These are phyloP conservation scores for Mycena polygramma DNA, from an alignment of 768 basidiomycete species.

Conservation along the genomic window DNA sequence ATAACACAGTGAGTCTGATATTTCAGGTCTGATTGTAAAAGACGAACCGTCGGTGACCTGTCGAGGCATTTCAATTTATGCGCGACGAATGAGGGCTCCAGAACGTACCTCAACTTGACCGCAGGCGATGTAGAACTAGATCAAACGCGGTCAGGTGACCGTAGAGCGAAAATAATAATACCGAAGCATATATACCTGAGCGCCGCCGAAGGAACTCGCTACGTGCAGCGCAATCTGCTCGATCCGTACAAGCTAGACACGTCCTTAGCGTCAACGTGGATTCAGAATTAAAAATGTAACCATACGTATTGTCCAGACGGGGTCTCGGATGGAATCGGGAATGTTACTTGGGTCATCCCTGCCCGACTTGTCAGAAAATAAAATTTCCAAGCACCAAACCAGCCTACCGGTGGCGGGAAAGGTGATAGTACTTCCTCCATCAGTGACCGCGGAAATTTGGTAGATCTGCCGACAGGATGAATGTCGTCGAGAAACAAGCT, in stretches of 20 bases:
- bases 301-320: conserved; percentile 45
- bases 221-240: conserved; percentile 48
- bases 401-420: conserved; percentile 40
- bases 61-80: neutral
- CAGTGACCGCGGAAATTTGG: conserved; percentile 49
- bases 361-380: neutral
- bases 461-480: conserved; percentile 28
- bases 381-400: neutral
- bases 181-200: conserved; percentile 31
- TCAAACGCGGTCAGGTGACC: neutral
- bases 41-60: conserved; percentile 26
- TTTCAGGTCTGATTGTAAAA: neutral
- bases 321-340: conserved; percentile 45
- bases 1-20: neutral
- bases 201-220: conserved; percentile 45
- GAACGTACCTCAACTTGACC: conserved; percentile 47
- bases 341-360: conserved; percentile 38
- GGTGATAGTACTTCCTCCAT: conserved; percentile 48
- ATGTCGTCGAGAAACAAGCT: neutral
- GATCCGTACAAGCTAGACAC: conserved; percentile 35
- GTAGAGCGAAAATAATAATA: neutral
- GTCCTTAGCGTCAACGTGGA: neutral
- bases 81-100: neutral
- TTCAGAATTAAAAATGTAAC: neutral
- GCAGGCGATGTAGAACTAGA: conserved; percentile 47